Conservation (phyloP, 202 grass and related monocot species). For the Setaria italica region DNA sequence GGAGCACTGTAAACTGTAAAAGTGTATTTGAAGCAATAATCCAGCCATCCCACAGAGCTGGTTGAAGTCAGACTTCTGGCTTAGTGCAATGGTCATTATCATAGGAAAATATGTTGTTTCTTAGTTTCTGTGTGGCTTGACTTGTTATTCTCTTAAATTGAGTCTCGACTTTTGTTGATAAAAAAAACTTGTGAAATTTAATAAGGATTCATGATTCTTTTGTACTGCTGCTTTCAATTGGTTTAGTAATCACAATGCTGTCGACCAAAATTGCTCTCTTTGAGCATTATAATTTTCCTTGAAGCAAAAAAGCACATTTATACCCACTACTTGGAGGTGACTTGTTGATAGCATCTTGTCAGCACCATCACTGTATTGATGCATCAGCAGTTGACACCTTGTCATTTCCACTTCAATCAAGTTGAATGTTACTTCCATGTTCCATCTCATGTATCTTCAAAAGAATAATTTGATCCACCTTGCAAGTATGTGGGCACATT, state of each 20-base stretch:
- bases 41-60: not conserved
- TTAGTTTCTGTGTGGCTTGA: constrained; percentile 37
- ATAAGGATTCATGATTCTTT: not conserved
- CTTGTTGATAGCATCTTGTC: constrained; percentile 27
- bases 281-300: constrained; percentile 2
- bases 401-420: constrained; percentile 40
- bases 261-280: constrained; percentile 3
- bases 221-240: not conserved
- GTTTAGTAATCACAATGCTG: not conserved
- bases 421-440: constrained; percentile 37
- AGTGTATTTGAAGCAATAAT: constrained; percentile 36
- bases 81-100: constrained; percentile 37
- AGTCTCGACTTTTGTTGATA: constrained; percentile 32
- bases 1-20: constrained; percentile 20
- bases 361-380: constrained; percentile 32
- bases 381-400: not conserved
- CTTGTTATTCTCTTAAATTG: constrained; percentile 27
- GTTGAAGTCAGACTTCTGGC: constrained; percentile 25
- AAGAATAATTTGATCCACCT: constrained; percentile 17
- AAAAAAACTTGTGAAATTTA: not conserved
- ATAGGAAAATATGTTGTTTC: not conserved
- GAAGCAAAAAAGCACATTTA: constrained; percentile 24
- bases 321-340: constrained; percentile 34
- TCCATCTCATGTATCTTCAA: constrained; percentile 29
- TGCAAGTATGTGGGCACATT: constrained; percentile 30